Base-by-base conservation (phyloP, 192 early-diverging fungal species). In the Linnemannia schmuckeri region DNA sequence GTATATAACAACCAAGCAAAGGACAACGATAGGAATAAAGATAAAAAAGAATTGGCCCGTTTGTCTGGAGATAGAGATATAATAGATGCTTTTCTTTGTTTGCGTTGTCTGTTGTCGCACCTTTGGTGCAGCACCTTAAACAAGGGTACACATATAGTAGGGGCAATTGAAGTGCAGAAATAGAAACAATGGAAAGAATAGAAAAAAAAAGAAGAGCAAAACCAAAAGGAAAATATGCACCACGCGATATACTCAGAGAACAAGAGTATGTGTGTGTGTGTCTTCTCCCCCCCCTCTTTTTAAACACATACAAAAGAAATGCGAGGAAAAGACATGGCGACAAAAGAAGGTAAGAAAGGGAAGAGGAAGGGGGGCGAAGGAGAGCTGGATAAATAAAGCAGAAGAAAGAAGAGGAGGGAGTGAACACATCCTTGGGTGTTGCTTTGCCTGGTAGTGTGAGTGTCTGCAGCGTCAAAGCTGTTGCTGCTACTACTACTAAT, bases 151-250 rank as follows among this genome's bases (percentile, higher is more conserved):
- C 17, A 42, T 0, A 5, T 40, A n/a, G 70, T 9, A 72, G 70
- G 70, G 70, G 70, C 41, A 42, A 72, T 41, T 72, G 70, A 41
- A 42, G 38, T 72, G 70, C 41, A 42, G 70, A 72, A 72, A 72
- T 72, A 42, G 70, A 42, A 13, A 72, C 22, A 20, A 40, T 72
- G 70, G 41, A 72, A 40, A 37, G 69, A 70, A 70, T 35, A 40
- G 69, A 70, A 40, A 2, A 70, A 37, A 40, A 24, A 10, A 6
- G 8, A 66, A 63, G 18, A 54, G n/a, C 4, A 61, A 61, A 6
- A 61, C 24, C 4, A 63, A 63, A 30, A 24, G 17, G 61, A 2
- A 63, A n/a, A 27, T n/a, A 57, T 57, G 55, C 61, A 66, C 61
- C 61, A 66, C 61, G 61, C 61, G 61, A 66, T 66, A 1, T 12